Conservation (phyloP, 1,139 yeast species). For the Sugiyamaella pinicola region DNA sequence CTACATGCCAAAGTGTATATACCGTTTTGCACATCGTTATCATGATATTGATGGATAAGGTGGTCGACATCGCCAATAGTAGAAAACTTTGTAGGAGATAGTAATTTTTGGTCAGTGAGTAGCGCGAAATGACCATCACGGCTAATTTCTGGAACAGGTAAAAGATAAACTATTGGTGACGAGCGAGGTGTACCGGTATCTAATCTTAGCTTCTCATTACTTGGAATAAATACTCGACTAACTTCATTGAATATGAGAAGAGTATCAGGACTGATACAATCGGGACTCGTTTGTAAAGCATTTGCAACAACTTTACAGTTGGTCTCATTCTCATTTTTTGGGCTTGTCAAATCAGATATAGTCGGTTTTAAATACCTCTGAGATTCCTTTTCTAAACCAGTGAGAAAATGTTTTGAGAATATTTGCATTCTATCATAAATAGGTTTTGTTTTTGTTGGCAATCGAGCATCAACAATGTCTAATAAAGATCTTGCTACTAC, state of each 20-base stretch:
- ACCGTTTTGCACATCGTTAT: conserved; percentile 25
- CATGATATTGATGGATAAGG: conserved; percentile 16
- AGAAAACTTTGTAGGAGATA: conserved; percentile 24
- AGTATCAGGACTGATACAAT: conserved; percentile 23
- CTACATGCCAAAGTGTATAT: conserved; percentile 32
- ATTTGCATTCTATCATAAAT: conserved; percentile 59
- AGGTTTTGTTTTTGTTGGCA: conserved; percentile 57
- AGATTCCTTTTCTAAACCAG: conserved; percentile 36
- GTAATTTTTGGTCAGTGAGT: conserved; percentile 25
- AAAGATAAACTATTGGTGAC: conserved; percentile 12
- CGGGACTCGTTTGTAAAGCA: background rate
- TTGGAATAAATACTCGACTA: conserved; percentile 18
- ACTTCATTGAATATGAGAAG: conserved; percentile 24
- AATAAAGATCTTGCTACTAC: conserved; percentile 57
- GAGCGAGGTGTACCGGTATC: conserved; percentile 14
- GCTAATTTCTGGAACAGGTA: conserved; percentile 21
- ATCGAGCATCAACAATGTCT: conserved; percentile 53
- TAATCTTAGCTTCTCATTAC: conserved; percentile 17
- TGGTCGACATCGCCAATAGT: conserved; percentile 19
- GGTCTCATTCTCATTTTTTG: background rate
- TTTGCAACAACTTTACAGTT: background rate
- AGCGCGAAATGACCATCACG: conserved; percentile 22
- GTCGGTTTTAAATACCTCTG: conserved; percentile 2
- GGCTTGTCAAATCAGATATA: conserved; percentile 7
- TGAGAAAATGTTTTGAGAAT: conserved; percentile 53